These are phyloP conservation scores for Parastagonospora avenae DNA, from an alignment of 2,329 filamentous ascomycete genomes.

Conservation along the genomic window DNA sequence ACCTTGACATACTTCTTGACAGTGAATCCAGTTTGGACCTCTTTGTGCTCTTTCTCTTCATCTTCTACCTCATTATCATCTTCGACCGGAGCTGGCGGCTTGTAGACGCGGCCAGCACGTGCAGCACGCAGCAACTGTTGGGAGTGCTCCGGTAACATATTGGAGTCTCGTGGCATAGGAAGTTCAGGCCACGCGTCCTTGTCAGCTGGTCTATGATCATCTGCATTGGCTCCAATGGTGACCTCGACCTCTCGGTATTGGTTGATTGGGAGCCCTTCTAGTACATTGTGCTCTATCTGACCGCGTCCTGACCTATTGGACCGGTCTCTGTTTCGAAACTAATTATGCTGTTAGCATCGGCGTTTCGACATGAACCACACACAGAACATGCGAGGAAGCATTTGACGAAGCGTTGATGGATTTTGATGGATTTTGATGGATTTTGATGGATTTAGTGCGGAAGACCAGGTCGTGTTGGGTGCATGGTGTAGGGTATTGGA, in stretches of 20 bases:
- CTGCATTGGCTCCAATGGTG: slow-evolving; percentile 68
- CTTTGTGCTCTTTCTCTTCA: slow-evolving; percentile 51
- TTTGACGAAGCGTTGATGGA: too few species aligned
- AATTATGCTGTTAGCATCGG: slow-evolving; percentile 26
- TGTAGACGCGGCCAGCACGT: slow-evolving; percentile 76
- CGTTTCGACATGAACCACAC: background rate
- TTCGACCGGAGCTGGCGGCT: slow-evolving; percentile 70
- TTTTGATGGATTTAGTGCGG: background rate
- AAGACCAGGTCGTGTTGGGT: background rate
- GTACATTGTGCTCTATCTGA: slow-evolving; percentile 68
- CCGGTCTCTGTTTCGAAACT: slow-evolving; percentile 63
- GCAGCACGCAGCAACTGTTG: slow-evolving; percentile 83
- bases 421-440: background rate
- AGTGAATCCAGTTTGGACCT: slow-evolving; percentile 57
- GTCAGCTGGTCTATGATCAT: slow-evolving; percentile 65
- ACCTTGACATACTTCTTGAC: slow-evolving; percentile 64
- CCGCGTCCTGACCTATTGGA: slow-evolving; percentile 63
- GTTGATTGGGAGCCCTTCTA: slow-evolving; percentile 80
- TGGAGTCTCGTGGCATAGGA: slow-evolving; percentile 85
- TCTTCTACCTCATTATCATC: slow-evolving; percentile 61
- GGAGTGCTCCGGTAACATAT: slow-evolving; percentile 76
- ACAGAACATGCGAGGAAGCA: background rate
- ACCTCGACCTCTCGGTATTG: slow-evolving; percentile 80
- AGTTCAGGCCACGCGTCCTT: slow-evolving; percentile 77
- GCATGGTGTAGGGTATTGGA: background rate